Evolutionary conservation across 345 rosid genomes (phyloP).

Genomic region (Pugionium dolabratum): DNA sequence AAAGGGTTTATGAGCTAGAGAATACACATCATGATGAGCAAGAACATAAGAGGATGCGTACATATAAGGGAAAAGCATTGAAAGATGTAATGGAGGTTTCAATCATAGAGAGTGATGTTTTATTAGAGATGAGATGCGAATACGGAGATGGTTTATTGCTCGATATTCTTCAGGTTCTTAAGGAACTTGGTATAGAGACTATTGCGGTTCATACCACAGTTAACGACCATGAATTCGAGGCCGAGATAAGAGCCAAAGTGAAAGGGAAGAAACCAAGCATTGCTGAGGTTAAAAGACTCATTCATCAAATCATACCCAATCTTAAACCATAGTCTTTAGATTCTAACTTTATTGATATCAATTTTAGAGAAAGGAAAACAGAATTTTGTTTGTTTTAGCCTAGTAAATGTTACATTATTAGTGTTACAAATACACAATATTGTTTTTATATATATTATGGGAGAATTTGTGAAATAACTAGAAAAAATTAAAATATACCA

Average conservation of each 20-base stretch:
- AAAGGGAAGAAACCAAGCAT: constrained; percentile 76
- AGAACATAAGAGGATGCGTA: constrained; percentile 44
- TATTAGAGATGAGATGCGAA: constrained; percentile 78
- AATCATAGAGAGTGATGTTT: constrained; percentile 80
- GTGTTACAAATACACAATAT: too few relatives aligned
- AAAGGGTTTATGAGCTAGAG: constrained; percentile 84
- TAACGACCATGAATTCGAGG: constrained; percentile 52
- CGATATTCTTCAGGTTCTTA: constrained; percentile 70
- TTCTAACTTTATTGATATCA: constrained; percentile 28
- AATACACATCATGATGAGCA: constrained; percentile 14
- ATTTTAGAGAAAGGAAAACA: too few relatives aligned
- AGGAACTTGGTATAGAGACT: constrained; percentile 72
- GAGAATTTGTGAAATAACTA: too few relatives aligned
- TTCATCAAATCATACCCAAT: constrained; percentile 54
- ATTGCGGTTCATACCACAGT: constrained; percentile 67
- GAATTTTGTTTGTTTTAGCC: too few relatives aligned
- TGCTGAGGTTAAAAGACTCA: constrained; percentile 81
- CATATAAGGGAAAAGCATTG: constrained; percentile 42
- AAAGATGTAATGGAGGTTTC: constrained; percentile 71
- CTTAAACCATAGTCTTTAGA: constrained; percentile 23
- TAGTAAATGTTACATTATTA: too few relatives aligned
- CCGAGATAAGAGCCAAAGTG: constrained; percentile 93
- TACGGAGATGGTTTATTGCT: constrained; percentile 78
- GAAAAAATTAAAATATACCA: too few relatives aligned
- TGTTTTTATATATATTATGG: too few relatives aligned